phyloP scores from a whole-genome alignment of 371 early-diverging fungal genomes.

The Mortierella polycephala region DNA sequence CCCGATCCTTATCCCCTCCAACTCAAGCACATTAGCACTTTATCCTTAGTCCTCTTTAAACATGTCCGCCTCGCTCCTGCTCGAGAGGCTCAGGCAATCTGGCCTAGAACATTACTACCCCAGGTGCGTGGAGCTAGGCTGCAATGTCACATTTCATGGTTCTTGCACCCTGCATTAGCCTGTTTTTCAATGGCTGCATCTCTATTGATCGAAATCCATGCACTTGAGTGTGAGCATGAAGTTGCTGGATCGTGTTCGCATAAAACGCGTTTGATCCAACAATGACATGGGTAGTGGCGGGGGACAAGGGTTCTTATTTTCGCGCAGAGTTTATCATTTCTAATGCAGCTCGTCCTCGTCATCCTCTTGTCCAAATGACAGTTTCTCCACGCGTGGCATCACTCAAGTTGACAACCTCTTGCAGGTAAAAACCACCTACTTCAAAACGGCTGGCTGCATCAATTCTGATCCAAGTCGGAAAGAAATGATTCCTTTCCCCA shows the following conservation, averaged over 20 bases:
- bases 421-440: constrained; percentile 54
- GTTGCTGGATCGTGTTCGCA: too few relatives aligned
- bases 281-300: too few relatives aligned
- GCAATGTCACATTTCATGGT: too few relatives aligned
- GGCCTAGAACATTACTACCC: constrained; percentile 57
- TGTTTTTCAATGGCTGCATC: too few relatives aligned
- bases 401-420: constrained; percentile 67
- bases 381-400: constrained; percentile 70
- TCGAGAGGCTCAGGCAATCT: constrained; percentile 59
- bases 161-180: too few relatives aligned
- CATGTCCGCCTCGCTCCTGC: constrained; percentile 58
- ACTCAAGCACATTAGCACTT: too few relatives aligned
- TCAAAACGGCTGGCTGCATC: not conserved
- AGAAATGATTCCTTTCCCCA: not conserved
- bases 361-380: constrained; percentile 10
- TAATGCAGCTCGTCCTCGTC: not conserved
- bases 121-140: constrained; percentile 38
- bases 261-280: too few relatives aligned
- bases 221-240: too few relatives aligned
- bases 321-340: not conserved
- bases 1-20: too few relatives aligned
- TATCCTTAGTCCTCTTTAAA: not conserved
- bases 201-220: too few relatives aligned
- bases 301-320: too few relatives aligned
- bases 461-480: not conserved